phyloP scores from a whole-genome alignment of 805 yeast species.

The Sungouiozyma ichnusensis region DNA sequence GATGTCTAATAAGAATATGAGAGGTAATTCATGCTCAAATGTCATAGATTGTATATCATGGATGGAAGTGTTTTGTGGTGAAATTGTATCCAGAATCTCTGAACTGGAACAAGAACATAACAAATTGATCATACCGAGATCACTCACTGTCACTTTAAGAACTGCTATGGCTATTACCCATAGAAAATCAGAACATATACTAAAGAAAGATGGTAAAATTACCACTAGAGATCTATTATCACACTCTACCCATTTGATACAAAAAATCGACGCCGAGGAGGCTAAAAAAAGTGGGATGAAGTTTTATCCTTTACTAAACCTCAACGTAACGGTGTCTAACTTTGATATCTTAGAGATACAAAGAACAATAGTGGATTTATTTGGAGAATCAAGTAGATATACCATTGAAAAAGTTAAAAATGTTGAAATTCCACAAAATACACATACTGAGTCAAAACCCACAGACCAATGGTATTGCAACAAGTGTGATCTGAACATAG shows the following conservation, averaged over 20 bases:
- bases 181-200: constrained; percentile 16
- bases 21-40: constrained; percentile 41
- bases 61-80: constrained; percentile 78
- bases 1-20: constrained; percentile 79
- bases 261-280: constrained; percentile 30
- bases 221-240: constrained; percentile 21
- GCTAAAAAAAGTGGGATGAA: constrained; percentile 14
- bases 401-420: not conserved
- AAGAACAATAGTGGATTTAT: constrained; percentile 26
- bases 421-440: not conserved
- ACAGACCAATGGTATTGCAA: constrained; percentile 9
- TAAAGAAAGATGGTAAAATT: constrained; percentile 7
- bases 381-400: constrained; percentile 16
- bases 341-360: constrained; percentile 37
- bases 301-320: constrained; percentile 40
- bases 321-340: constrained; percentile 43
- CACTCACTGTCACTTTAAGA: constrained; percentile 33
- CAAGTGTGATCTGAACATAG: constrained; percentile 15
- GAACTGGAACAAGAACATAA: constrained; percentile 59
- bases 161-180: constrained; percentile 15
- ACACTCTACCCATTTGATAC: constrained; percentile 32
- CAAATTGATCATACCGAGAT: constrained; percentile 35
- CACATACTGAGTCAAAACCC: too few species aligned
- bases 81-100: constrained; percentile 53
- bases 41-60: constrained; percentile 57